A percentile compares a stretch with the other conserved stretches of the same genome.
Evolutionary conservation across 257 asterid species (phyloP).

Genomic region (Lycium barbarum): DNA sequence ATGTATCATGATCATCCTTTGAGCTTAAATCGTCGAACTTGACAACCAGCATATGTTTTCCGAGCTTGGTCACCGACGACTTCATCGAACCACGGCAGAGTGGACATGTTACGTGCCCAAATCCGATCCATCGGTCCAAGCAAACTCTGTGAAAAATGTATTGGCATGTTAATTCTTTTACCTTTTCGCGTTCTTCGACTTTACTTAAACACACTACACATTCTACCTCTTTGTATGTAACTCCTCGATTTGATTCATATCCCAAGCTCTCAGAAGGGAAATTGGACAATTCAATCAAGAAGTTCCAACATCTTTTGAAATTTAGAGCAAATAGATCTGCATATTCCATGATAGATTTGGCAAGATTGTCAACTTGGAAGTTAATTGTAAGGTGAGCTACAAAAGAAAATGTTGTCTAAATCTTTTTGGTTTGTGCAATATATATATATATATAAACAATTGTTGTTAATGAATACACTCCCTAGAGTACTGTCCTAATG

Average conservation of each 20-base stretch:
- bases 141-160: conserved; percentile 19
- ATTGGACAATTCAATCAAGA: background rate
- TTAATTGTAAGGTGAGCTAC: no score
- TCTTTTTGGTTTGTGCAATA: background rate
- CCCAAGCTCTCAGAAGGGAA: background rate
- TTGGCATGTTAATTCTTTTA: conserved; percentile 12
- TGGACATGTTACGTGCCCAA: conserved; percentile 26
- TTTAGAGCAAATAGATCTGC: background rate
- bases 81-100: conserved; percentile 21
- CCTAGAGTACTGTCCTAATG: no score
- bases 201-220: background rate
- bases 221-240: background rate
- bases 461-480: no score
- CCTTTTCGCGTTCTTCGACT: conserved; percentile 16
- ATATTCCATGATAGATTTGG: background rate
- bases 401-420: no score
- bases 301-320: background rate
- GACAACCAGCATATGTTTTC: background rate
- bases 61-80: background rate
- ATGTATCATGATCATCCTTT: background rate
- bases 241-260: no score
- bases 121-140: conserved; percentile 26
- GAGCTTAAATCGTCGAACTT: background rate
- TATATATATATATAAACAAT: background rate
- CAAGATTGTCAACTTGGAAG: background rate